A percentile compares a stretch with the other conserved stretches of the same genome.
Evolutionary conservation across 306 rosid genomes (phyloP).

Genomic region (Trifolium fragiferum): DNA sequence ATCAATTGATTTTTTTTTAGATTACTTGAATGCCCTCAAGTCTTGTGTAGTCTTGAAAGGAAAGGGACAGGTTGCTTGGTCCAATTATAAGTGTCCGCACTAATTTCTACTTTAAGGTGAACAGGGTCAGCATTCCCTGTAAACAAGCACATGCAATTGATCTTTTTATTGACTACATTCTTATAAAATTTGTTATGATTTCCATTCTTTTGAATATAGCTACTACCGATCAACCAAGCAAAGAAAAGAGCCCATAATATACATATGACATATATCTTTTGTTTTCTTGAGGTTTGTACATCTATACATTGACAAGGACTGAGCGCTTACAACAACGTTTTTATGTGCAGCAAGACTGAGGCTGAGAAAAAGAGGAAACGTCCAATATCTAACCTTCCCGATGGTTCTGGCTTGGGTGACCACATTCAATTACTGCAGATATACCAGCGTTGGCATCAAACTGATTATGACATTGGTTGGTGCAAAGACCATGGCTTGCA

Average conservation of each 20-base stretch:
- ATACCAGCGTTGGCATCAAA: conserved; percentile 78
- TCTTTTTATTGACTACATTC: conserved; percentile 4
- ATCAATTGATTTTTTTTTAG: conserved; percentile 18
- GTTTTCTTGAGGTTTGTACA: conserved; percentile 29
- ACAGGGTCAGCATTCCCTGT: neutral
- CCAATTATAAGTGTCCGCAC: conserved; percentile 2
- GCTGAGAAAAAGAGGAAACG: conserved; percentile 89
- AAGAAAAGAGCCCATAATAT: conserved; percentile 4
- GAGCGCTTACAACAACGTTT: conserved; percentile 38
- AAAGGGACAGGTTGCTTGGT: conserved; percentile 11
- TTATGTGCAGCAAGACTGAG: conserved; percentile 66
- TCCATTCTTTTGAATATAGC: conserved; percentile 21
- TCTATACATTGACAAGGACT: conserved; percentile 21
- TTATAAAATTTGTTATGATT: conserved; percentile 10
- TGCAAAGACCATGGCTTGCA: conserved; percentile 85
- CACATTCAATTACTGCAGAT: conserved; percentile 91
- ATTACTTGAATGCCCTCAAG: conserved; percentile 21
- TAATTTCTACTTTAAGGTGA: neutral
- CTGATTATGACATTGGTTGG: conserved; percentile 76
- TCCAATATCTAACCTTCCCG: conserved; percentile 67
- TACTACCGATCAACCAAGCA: conserved; percentile 7
- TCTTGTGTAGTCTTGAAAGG: neutral
- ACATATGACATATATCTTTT: conserved; percentile 7
- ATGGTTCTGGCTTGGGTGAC: conserved; percentile 95
- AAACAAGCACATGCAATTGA: neutral